Conservation (phyloP, 768 basidiomycete species). For the Candolleomyces eurysporus region DNA sequence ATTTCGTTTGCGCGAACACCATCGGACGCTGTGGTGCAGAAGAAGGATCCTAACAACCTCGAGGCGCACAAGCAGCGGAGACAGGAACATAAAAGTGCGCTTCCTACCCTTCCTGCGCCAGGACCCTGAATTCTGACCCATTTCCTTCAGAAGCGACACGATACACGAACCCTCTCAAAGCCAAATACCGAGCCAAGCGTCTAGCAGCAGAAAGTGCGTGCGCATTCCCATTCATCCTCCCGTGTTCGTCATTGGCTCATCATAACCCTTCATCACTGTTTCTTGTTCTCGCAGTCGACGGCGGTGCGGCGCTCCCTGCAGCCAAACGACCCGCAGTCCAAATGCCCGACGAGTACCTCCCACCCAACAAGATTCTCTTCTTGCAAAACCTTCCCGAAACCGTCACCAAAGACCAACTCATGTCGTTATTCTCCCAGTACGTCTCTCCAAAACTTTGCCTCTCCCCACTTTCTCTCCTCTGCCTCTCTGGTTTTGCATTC, state of each 20-base stretch:
- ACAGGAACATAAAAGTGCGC: constrained; percentile 82
- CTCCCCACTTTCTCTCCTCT: not conserved
- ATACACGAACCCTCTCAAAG: constrained; percentile 86
- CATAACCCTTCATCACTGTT: not conserved
- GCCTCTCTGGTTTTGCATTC: not conserved
- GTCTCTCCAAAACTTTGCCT: constrained; percentile 22
- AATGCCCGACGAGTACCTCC: constrained; percentile 99
- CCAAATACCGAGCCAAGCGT: constrained; percentile 79
- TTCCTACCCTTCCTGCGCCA: not conserved
- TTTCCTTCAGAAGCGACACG: constrained; percentile 64
- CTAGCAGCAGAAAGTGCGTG: constrained; percentile 74
- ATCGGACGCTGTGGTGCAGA: constrained; percentile 88
- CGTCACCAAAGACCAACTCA: constrained; percentile 90
- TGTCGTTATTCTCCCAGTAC: constrained; percentile 88
- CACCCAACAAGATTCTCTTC: constrained; percentile 99
- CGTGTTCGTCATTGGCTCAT: too few relatives aligned
- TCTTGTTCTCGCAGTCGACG: constrained; percentile 51
- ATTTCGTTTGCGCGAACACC: constrained; percentile 88
- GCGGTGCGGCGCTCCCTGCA: constrained; percentile 59
- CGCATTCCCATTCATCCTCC: too few relatives aligned
- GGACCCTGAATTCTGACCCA: not conserved
- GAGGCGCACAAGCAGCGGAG: constrained; percentile 76
- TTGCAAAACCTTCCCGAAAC: constrained; percentile 93
- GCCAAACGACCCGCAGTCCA: constrained; percentile 83
- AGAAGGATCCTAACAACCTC: constrained; percentile 59